Evolutionary conservation across 139 green algal species (phyloP).

Genomic region (Micractinium sp.): DNA sequence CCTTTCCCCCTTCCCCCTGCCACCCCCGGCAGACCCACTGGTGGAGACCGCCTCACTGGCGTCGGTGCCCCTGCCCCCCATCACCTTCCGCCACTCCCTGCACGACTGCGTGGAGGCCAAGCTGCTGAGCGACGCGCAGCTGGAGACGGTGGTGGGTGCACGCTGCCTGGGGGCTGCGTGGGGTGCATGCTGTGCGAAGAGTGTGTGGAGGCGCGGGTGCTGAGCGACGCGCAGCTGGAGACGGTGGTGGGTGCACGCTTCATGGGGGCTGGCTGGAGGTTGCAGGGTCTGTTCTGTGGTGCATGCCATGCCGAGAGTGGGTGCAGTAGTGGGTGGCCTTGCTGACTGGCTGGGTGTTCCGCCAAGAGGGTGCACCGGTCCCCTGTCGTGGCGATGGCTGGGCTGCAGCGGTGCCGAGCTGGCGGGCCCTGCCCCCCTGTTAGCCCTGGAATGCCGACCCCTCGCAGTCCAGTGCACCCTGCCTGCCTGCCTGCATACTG

Average conservation of each 20-base stretch:
- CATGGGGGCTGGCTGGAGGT: too few species aligned
- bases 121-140: conserved; percentile 72
- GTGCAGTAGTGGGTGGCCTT: too few species aligned
- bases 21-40: conserved; percentile 61
- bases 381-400: too few species aligned
- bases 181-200: conserved; percentile 31
- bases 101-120: conserved; percentile 45
- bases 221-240: conserved; percentile 84
- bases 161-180: too few species aligned
- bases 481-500: too few species aligned
- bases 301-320: too few species aligned
- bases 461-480: too few species aligned
- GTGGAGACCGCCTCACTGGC: conserved; percentile 78
- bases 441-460: too few species aligned
- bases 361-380: not conserved
- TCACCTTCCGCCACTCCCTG: conserved; percentile 62
- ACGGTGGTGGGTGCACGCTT: not conserved
- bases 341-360: not conserved
- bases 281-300: too few species aligned
- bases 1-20: too few species aligned
- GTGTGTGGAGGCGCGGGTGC: conserved; percentile 35
- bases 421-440: too few species aligned
- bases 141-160: conserved; percentile 62
- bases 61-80: conserved; percentile 58
- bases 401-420: too few species aligned